Conservation (phyloP, 2,329 filamentous ascomycete species). For the Sclerotinia minor region DNA sequence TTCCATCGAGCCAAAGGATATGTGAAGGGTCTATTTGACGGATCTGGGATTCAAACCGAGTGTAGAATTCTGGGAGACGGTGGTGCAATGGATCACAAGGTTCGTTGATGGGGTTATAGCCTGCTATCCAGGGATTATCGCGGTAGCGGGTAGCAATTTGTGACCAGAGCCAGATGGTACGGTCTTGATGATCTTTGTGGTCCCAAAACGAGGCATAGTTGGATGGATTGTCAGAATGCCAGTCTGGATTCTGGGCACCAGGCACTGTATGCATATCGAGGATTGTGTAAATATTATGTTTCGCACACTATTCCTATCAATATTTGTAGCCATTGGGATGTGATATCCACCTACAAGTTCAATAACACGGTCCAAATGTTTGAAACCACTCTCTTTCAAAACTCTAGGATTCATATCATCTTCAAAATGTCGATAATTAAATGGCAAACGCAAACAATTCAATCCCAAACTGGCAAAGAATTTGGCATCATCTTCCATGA, state of each 20-base stretch:
- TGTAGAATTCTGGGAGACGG: constrained; percentile 46
- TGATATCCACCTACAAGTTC: constrained; percentile 40
- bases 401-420: constrained; percentile 53
- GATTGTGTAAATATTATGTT: constrained; percentile 48
- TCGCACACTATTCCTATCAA: constrained; percentile 39
- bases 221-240: constrained; percentile 47
- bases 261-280: constrained; percentile 49
- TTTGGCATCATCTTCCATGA: constrained; percentile 57
- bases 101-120: constrained; percentile 42
- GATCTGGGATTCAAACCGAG: constrained; percentile 45
- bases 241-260: constrained; percentile 51
- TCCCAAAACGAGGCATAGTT: constrained; percentile 49
- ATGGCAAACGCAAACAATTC: constrained; percentile 60
- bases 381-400: constrained; percentile 51
- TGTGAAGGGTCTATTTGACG: constrained; percentile 49
- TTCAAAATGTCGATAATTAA: constrained; percentile 60
- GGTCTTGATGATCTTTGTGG: constrained; percentile 50
- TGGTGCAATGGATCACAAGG: constrained; percentile 43
- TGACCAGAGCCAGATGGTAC: constrained; percentile 48
- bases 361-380: constrained; percentile 51
- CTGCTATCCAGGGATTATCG: constrained; percentile 44
- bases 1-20: constrained; percentile 53
- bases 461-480: constrained; percentile 57
- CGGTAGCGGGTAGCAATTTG: constrained; percentile 47
- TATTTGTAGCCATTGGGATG: not conserved